These are phyloP conservation scores for Kodamaea restingae DNA, from an alignment of 805 yeast genomes.

Conservation along the genomic window DNA sequence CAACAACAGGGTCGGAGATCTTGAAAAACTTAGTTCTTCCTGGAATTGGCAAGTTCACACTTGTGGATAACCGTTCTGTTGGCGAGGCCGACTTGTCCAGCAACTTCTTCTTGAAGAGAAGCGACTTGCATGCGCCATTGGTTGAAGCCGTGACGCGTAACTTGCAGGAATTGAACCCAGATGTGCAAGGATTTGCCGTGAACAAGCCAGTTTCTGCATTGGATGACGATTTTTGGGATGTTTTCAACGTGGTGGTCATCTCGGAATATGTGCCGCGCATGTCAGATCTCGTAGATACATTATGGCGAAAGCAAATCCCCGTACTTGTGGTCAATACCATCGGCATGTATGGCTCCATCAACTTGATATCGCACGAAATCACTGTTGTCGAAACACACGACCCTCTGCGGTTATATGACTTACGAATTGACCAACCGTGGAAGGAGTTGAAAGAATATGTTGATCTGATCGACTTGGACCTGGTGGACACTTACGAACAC, in stretches of 20 bases:
- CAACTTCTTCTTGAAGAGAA: conserved; percentile 57
- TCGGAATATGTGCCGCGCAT: conserved; percentile 27
- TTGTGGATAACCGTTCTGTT: conserved; percentile 48
- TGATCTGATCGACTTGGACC: conserved; percentile 46
- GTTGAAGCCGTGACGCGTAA: conserved; percentile 38
- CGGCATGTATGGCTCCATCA: conserved; percentile 65
- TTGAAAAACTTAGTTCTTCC: conserved; percentile 78
- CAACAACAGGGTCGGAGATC: conserved; percentile 59
- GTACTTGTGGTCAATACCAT: conserved; percentile 46
- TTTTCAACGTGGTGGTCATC: conserved; percentile 48
- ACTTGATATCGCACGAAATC: conserved; percentile 51
- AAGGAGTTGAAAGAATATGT: conserved; percentile 50
- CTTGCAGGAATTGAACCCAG: conserved; percentile 58
- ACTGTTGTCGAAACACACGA: conserved; percentile 75
- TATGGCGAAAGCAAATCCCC: conserved; percentile 50
- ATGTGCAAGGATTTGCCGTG: conserved; percentile 40
- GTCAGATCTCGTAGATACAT: conserved; percentile 25
- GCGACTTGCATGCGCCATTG: conserved; percentile 39
- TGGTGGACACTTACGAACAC: conserved; percentile 39
- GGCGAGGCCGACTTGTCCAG: conserved; percentile 43
- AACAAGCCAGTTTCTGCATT: conserved; percentile 13
- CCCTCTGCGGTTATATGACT: conserved; percentile 56
- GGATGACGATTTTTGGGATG: conserved; percentile 39
- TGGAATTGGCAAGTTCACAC: conserved; percentile 59
- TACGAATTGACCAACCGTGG: conserved; percentile 74